Evolutionary conservation across 2,329 filamentous ascomycete genomes (phyloP).

Genomic region (Alternaria arborescens): DNA sequence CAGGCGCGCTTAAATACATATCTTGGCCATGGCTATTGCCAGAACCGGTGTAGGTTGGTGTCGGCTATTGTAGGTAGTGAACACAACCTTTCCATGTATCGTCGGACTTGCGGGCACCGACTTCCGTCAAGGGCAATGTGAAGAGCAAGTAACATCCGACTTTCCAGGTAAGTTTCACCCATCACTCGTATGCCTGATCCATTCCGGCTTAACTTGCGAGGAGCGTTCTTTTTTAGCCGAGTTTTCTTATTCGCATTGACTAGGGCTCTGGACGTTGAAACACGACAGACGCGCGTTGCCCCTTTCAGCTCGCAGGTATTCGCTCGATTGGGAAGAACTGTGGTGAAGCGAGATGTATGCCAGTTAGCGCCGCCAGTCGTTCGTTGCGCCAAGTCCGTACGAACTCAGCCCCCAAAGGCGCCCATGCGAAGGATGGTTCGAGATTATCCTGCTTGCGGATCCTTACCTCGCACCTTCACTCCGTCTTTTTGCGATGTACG

Average conservation of each 20-base stretch:
- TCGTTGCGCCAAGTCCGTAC: background rate
- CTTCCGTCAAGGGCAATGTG: background rate
- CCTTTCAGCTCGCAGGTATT: slow-evolving; percentile 21
- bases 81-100: background rate
- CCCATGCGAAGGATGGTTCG: background rate
- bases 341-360: slow-evolving; percentile 10
- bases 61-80: background rate
- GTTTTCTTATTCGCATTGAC: background rate
- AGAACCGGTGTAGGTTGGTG: background rate
- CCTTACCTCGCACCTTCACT: background rate
- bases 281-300: background rate
- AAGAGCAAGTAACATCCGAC: background rate
- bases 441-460: background rate
- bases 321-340: slow-evolving; percentile 24
- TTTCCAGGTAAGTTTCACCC: background rate
- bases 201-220: background rate
- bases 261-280: background rate
- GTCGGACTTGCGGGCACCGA: background rate
- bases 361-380: slow-evolving; percentile 12
- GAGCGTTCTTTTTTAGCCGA: background rate
- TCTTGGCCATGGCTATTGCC: background rate
- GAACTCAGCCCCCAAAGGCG: background rate
- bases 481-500: background rate
- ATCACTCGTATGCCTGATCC: background rate
- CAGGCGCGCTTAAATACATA: background rate